Base-by-base conservation (phyloP, 352 stramenopile genomes). In the Ophiocytium majus region DNA sequence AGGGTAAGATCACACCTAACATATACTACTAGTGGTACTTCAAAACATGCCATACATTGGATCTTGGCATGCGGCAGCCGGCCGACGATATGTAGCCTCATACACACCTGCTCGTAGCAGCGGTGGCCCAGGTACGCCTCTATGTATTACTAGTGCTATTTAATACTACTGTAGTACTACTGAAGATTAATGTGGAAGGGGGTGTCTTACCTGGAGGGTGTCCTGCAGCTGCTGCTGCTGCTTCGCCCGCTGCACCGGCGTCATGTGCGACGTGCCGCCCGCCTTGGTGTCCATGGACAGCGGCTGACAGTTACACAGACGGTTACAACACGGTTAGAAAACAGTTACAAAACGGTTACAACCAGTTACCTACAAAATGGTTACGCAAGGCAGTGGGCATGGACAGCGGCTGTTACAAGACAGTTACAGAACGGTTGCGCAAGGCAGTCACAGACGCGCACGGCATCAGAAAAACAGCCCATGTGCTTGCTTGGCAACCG, bases 271-370 rank as follows among this genome's bases (percentile, higher is more conserved):
- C 5, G 31, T 17, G 10, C 10, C 31, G 23, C 31, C 49, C n/a
- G 36, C 50, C 36, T 81, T 81, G 31, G n/a, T 81, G 31, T 36
- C 32, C 19, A 81, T 81, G 10, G 75, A 28, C 36, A 81, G 28
- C 31, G 75, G 75, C 75, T 81, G 75, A 71, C 23, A 71, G 28
- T 23, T 23, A 71, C 28, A 28, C 57, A 71, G 57, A 71, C 23
- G 28, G 28, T 23, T 23, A 71, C 57, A 23, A 71, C 28, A 23
- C 28, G 28, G n/a, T n/a, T n/a, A n/a, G n/a, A n/a, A n/a, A n/a
- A n/a, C n/a, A n/a, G n/a, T n/a, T n/a, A n/a, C n/a, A n/a, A n/a
- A n/a, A n/a, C n/a, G n/a, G n/a, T n/a, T n/a, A n/a, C n/a, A n/a
- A n/a, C n/a, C n/a, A n/a, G n/a, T n/a, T 71, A 71, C 23, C 19